Evolutionary conservation across 495 filamentous ascomycete species (phyloP).

Genomic region (Annulohypoxylon bovei): DNA sequence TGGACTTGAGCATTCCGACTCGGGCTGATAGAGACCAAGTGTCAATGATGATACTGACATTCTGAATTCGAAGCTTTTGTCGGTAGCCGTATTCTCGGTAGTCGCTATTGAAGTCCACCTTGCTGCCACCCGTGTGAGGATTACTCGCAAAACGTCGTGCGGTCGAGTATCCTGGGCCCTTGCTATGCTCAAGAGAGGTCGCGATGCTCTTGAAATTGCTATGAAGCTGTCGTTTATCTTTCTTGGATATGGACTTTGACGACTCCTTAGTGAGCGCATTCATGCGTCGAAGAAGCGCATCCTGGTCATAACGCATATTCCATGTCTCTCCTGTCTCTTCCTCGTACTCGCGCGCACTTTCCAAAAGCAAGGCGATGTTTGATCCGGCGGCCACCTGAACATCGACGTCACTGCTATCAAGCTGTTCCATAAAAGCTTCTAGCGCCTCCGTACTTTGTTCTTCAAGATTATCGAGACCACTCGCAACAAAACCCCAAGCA

Average conservation of each 20-base stretch:
- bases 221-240: constrained; percentile 80
- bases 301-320: constrained; percentile 59
- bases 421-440: constrained; percentile 89
- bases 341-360: constrained; percentile 76
- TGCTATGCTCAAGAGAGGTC: constrained; percentile 78
- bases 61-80: constrained; percentile 78
- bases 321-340: constrained; percentile 65
- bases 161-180: constrained; percentile 59
- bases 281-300: constrained; percentile 67
- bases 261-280: constrained; percentile 66
- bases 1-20: constrained; percentile 76
- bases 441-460: constrained; percentile 76
- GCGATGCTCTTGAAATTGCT: constrained; percentile 83
- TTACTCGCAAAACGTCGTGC: constrained; percentile 51
- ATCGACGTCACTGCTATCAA: constrained; percentile 75
- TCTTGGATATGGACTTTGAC: constrained; percentile 78
- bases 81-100: constrained; percentile 80
- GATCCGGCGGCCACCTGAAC: constrained; percentile 90
- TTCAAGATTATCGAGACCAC: constrained; percentile 82
- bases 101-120: constrained; percentile 76
- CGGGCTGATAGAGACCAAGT: constrained; percentile 90
- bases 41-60: constrained; percentile 80
- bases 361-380: constrained; percentile 89
- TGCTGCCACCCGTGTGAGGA: constrained; percentile 59
- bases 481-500: constrained; percentile 89